phyloP scores from a whole-genome alignment of 371 early-diverging fungal species.

The Lichtheimia ramosa region DNA sequence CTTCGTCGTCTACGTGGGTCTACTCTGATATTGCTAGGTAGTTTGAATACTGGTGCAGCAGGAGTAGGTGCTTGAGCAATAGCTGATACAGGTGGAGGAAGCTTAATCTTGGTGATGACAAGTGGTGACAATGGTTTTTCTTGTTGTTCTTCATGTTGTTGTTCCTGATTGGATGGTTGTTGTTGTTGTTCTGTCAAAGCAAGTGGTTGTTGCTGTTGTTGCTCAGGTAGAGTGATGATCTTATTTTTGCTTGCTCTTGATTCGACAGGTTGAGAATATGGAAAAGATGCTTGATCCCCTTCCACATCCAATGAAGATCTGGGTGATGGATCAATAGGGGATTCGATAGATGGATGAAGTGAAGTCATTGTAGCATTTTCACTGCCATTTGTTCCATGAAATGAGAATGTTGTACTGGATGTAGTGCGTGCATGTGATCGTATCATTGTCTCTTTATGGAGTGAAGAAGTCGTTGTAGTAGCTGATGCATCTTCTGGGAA shows the following conservation, averaged over 20 bases:
- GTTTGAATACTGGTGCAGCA: neutral
- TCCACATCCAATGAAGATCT: conserved; percentile 30
- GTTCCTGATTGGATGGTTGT: neutral
- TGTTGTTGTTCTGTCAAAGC: neutral
- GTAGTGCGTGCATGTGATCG: conserved; percentile 19
- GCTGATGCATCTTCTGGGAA: neutral
- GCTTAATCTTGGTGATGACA: conserved; percentile 2
- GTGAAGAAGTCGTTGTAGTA: conserved; percentile 7
- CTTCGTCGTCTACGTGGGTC: conserved; percentile 10
- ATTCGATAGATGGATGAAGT: conserved; percentile 46
- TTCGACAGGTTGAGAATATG: conserved; percentile 6
- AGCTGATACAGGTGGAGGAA: conserved; percentile 4
- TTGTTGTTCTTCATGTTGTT: neutral
- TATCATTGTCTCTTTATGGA: conserved; percentile 18
- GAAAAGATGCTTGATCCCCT: conserved; percentile 17
- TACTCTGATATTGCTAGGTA: conserved; percentile 6
- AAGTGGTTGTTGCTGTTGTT: neutral
- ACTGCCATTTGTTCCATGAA: conserved; percentile 14
- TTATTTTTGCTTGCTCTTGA: conserved; percentile 1
- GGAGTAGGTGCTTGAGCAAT: conserved; percentile 1
- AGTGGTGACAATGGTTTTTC: conserved; percentile 1
- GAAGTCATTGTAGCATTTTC: conserved; percentile 21
- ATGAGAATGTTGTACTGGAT: conserved; percentile 20
- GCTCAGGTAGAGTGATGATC: neutral
- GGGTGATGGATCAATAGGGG: conserved; percentile 44